Conservation (phyloP, 1,284 basidiomycete species). For the Rhodotorula sp. region DNA sequence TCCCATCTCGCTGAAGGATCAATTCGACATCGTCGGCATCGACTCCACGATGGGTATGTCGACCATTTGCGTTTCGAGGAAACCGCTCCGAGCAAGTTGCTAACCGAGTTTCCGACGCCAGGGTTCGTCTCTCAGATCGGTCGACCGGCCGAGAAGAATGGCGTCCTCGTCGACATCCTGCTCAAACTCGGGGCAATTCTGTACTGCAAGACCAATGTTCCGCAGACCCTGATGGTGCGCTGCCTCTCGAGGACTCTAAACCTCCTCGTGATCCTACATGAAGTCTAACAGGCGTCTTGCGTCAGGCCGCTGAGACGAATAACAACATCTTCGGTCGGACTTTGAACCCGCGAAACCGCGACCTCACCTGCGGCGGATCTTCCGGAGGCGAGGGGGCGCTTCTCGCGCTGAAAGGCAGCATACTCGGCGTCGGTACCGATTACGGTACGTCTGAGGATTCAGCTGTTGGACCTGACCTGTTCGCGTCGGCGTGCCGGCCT, state of each 20-base stretch:
- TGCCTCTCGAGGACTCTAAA: no score
- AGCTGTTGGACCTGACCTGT: no score
- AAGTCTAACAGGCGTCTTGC: no score
- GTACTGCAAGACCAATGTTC: slow-evolving; percentile 5
- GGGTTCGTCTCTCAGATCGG: neutral
- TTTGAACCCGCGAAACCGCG: slow-evolving; percentile 9
- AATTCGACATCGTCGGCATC: slow-evolving; percentile 46
- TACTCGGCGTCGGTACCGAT: slow-evolving; percentile 58
- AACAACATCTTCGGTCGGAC: slow-evolving; percentile 8
- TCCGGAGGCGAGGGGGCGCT: slow-evolving; percentile 61
- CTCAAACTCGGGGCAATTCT: neutral
- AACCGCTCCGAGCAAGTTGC: no score
- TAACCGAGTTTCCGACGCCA: neutral
- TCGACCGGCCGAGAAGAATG: neutral
- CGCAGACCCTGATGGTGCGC: slow-evolving; percentile 2
- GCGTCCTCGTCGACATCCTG: slow-evolving; percentile 3
- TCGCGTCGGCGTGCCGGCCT: no score
- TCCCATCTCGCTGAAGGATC: slow-evolving; percentile 59
- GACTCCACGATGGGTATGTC: slow-evolving; percentile 4
- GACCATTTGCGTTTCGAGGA: neutral
- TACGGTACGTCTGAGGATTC: neutral
- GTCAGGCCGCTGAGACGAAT: slow-evolving; percentile 2
- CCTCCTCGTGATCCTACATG: no score
- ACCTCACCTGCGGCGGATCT: slow-evolving; percentile 48
- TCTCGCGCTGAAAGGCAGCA: slow-evolving; percentile 59